Evolutionary conservation across 176 grass and related monocot species (phyloP), one percentile per base, ranked within the genome.

Genomic region (Thalia dealbata): DNA sequence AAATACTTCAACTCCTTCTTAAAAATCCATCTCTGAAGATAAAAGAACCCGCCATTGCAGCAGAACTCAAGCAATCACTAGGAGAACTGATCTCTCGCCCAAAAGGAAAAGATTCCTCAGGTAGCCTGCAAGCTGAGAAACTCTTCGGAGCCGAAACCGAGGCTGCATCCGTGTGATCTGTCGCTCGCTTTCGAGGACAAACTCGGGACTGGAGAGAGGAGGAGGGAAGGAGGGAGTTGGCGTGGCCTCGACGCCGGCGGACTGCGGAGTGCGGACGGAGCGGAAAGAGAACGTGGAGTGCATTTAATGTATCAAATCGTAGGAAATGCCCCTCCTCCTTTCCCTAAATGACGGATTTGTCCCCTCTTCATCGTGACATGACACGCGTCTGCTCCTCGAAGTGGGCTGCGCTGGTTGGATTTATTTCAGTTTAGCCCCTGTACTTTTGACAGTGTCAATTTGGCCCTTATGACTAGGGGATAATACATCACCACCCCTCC

Each of bases 221-320:
- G 26, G 0, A 48, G 22, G 22, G 61, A 28, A 4, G 61, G 25
- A 63, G 27, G 25, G 58, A 2, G 28, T 63, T 27, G 26, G 61
- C 61, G 61, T 63, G 61, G 25, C 61, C 10, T 63, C 61, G 61
- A 63, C 61, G 61, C 61, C 61, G 61, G 61, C 61, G 61, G n/a
- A n/a, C n/a, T n/a, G n/a, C n/a, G n/a, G n/a, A n/a, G n/a, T n/a
- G n/a, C n/a, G n/a, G 25, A 25, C 12, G 14, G 2, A 28, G 13
- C 61, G 11, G 13, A 9, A 0, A 30, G 61, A 29, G 25, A 28
- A 14, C 10, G 61, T 10, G 61, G 25, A 28, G 22, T 9, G 25
- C 23, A 63, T 28, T 63, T 63, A 63, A 63, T 13, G 61, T 24
- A 14, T 21, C 2, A 14, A 24, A 38, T 63, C 0, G 14, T 10